These are phyloP conservation scores for Cicer cuneatum DNA, from an alignment of 306 rosid genomes.

Conservation along the genomic window DNA sequence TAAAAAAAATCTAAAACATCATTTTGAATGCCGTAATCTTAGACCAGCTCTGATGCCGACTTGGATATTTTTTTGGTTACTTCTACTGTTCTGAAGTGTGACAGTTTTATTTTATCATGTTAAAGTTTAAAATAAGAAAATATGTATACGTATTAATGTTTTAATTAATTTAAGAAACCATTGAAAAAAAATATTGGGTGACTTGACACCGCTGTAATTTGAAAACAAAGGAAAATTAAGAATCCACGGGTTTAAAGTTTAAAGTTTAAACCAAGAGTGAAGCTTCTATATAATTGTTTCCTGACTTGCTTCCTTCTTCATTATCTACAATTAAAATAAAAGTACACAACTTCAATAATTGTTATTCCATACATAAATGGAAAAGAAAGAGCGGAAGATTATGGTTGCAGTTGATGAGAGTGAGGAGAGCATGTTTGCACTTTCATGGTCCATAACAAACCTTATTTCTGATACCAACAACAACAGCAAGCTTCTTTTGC, in stretches of 20 bases:
- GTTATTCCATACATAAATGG: slow-evolving; percentile 16
- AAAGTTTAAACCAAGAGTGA: slow-evolving; percentile 3
- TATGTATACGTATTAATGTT: background rate
- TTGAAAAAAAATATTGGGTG: background rate
- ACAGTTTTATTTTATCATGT: too few species aligned
- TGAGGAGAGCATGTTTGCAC: slow-evolving; percentile 81
- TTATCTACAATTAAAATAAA: slow-evolving; percentile 32
- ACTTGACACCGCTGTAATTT: background rate
- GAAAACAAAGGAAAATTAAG: background rate
- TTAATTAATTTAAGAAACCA: background rate
- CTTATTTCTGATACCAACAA: slow-evolving; percentile 51
- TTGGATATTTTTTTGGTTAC: too few species aligned
- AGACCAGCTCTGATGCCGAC: too few species aligned
- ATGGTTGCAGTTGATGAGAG: slow-evolving; percentile 91
- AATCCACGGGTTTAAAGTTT: slow-evolving; percentile 1
- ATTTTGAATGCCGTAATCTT: too few species aligned
- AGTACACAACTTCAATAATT: background rate
- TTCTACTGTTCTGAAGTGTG: too few species aligned
- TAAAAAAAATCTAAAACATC: too few species aligned
- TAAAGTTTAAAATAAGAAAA: background rate
- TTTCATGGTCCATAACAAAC: slow-evolving; percentile 75
- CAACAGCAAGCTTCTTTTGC: slow-evolving; percentile 62
- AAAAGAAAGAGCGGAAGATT: slow-evolving; percentile 51
- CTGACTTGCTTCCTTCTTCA: slow-evolving; percentile 16
- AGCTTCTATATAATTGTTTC: slow-evolving; percentile 33